These are phyloP conservation scores for Pythium aphanidermatum DNA, from an alignment of 352 stramenopile species.

Conservation along the genomic window DNA sequence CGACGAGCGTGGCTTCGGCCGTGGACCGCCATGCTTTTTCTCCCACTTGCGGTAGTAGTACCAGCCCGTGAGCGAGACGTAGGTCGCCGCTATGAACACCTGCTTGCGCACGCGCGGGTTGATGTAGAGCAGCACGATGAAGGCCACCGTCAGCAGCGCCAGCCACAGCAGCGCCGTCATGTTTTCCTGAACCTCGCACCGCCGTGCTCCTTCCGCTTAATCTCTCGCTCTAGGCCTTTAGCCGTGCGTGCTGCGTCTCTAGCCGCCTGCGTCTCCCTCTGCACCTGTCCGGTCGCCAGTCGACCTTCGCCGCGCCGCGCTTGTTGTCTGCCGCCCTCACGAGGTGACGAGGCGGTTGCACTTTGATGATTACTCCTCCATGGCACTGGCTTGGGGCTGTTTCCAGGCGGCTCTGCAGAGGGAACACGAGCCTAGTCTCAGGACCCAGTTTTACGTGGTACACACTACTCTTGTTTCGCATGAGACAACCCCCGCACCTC, in stretches of 20 bases:
- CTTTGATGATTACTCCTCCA: background rate
- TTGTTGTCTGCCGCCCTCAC: no score
- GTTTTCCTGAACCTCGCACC: no score
- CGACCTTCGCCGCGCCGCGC: no score
- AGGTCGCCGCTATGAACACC: slow-evolving; percentile 65
- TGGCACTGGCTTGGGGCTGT: slow-evolving; percentile 2
- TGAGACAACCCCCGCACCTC: background rate
- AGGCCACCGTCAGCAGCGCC: slow-evolving; percentile 29
- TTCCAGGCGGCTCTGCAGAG: slow-evolving; percentile 3
- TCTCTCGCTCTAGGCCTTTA: no score
- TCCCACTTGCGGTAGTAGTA: slow-evolving; percentile 80
- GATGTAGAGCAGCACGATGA: slow-evolving; percentile 31
- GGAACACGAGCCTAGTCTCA: background rate
- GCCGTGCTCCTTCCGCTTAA: no score
- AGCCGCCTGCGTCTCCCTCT: no score
- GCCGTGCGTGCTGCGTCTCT: no score
- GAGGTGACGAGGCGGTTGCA: slow-evolving; percentile 9
- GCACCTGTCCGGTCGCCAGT: no score
- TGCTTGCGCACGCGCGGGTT: slow-evolving; percentile 53
- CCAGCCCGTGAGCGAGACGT: slow-evolving; percentile 75
- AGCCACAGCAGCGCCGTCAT: slow-evolving; percentile 38
- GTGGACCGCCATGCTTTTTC: slow-evolving; percentile 34
- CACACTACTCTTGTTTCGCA: slow-evolving; percentile 13
- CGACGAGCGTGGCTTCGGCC: slow-evolving; percentile 9
- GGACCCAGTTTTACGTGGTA: slow-evolving; percentile 2